phyloP scores from a whole-genome alignment of 257 asterid genomes.

The Handroanthus guayacan region DNA sequence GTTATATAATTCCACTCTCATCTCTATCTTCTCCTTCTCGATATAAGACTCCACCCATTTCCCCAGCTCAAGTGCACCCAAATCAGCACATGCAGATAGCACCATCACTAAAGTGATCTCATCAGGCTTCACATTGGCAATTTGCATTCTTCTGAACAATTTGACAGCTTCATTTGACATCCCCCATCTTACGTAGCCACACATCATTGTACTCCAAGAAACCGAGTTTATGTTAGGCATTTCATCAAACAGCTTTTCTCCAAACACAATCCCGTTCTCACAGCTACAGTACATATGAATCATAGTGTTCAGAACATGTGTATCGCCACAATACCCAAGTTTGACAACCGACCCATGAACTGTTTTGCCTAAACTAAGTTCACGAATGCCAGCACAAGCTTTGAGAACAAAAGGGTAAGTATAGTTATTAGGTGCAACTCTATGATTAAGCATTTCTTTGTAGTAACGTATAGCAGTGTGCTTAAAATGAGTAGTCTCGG shows the following conservation, averaged over 20 bases:
- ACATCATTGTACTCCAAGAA: conserved; percentile 77
- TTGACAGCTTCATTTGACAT: conserved; percentile 62
- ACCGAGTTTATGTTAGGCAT: conserved; percentile 55
- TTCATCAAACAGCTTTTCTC: conserved; percentile 68
- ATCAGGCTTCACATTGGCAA: conserved; percentile 63
- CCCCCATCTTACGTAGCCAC: conserved; percentile 73
- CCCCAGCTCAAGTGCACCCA: conserved; percentile 82
- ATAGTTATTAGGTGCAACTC: conserved; percentile 66
- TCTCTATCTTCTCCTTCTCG: conserved; percentile 55
- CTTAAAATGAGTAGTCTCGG: conserved; percentile 51
- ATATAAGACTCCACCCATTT: conserved; percentile 70
- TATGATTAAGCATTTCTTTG: conserved; percentile 50
- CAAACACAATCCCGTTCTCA: conserved; percentile 55
- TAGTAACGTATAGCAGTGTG: conserved; percentile 51
- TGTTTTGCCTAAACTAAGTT: conserved; percentile 51
- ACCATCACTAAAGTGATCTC: conserved; percentile 73
- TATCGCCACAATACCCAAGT: conserved; percentile 60
- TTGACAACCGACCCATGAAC: conserved; percentile 66
- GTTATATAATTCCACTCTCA: conserved; percentile 59
- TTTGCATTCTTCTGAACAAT: conserved; percentile 71
- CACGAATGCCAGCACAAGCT: conserved; percentile 81
- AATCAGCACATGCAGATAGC: conserved; percentile 75
- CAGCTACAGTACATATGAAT: conserved; percentile 72
- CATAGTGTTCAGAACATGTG: conserved; percentile 65
- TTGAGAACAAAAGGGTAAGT: conserved; percentile 81